Base-by-base conservation (phyloP, 345 rosid genomes). In the Mercurialis annua region DNA sequence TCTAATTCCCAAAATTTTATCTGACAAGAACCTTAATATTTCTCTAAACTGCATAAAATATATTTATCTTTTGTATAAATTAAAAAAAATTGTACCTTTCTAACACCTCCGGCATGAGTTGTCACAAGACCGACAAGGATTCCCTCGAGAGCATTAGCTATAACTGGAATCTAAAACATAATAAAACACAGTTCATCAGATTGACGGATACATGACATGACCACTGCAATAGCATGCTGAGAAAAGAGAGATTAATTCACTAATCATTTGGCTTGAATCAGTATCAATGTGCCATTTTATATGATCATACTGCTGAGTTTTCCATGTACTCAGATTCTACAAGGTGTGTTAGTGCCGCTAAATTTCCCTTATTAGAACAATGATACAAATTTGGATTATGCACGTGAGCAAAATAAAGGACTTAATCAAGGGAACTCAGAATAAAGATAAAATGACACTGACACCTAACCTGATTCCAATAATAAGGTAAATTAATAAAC, bases 121-220 rank as follows among this genome's bases (percentile, higher is more conserved):
- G 99, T 94, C 43, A 94, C 87, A 23, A 94, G 82, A 62, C 99
- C 99, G 66, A 94, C 99, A 46, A 94, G 98, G 71, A 94, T 94
- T 43, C 99, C 99, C 46, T 98, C 96, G 36, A 94, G 82, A 3
- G 99, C 88, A 81, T 94, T 94, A 60, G 76, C 69, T 65, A 86
- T 56, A 62, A 94, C 87, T 12, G 98, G 98, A 69, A 94, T 81
- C 98, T 94, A 84, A 47, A 75, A 69, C 29, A 54, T 47, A 52
- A 69, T 30, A 72, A 30, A 56, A 50, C 43, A 23, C 7, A 3
- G 17, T 6, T 1, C 15, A n/a, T 50, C 53, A 62, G 59, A 42
- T 16, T 62, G 54, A 27, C 42, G 17, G 51, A 26, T 38, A 20
- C 5, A 59, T 46, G 60, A 30, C 56, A 59, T 30, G 54, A 59